Base-by-base conservation (phyloP, 1,284 basidiomycete species). In the Ceratobasidium sp. region DNA sequence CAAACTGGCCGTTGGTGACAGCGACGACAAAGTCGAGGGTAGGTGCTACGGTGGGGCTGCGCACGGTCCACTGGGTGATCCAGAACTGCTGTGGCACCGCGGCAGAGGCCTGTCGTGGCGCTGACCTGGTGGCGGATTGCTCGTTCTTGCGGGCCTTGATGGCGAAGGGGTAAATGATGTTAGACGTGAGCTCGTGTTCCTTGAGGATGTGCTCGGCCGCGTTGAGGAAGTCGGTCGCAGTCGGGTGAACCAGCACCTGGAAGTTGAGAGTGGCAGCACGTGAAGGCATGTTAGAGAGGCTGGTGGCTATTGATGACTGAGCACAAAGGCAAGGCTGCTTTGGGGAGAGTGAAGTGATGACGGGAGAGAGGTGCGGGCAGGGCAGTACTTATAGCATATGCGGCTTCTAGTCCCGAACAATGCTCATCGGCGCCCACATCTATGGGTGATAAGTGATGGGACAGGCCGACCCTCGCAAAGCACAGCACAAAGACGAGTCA, bases 1-100 rank as follows among this genome's bases (percentile, higher is more conserved):
- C 90, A 60, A 90, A 83, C 15, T 82, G 80, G 0, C 88, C 88
- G 42, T 86, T 82, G 0, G 89, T 90, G 80, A 88, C 88, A 7
- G 90, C 87, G 1, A 92, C 83, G 6, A 92, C 83, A 77, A 91
- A 88, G 37, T 89, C 86, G 66, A 91, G 82, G 8, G 76, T 66
- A 4, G 79, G 75, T 4, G 28, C 42, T 31, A 71, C 35, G 58
- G 51, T 20, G 35, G 64, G 66, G 68, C 61, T 31, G 65, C 45
- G 53, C 56, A 17, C 23, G 23, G 78, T 75, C 51, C 78, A 79
- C 11, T 66, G 47, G 7, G 86, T 83, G 28, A 92, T 85, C 90
- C 90, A 92, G 2, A 87, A 77, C 65, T 89, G 84, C 10, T 49
- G 79, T 31, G 77, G 58, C 23, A 78, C 63, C 51, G 39, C 68